phyloP scores from a whole-genome alignment of 1,284 basidiomycete genomes.

The Inonotus obliquus region DNA sequence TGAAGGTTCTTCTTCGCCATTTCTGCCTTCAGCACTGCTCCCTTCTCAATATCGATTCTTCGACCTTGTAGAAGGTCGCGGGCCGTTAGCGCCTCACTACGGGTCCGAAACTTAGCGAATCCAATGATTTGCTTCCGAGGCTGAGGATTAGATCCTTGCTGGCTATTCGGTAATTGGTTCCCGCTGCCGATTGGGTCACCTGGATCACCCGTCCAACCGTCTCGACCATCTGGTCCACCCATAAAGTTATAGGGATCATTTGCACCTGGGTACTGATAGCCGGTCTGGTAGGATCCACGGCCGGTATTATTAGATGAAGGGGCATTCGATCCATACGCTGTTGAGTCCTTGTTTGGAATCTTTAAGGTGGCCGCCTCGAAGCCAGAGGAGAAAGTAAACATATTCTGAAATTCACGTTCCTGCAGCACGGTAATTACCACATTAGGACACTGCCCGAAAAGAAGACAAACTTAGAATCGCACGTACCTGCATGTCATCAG shows the following conservation, averaged over 20 bases:
- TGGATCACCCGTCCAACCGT: conserved; percentile 55
- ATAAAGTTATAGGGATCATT: conserved; percentile 78
- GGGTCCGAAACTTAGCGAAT: conserved; percentile 92
- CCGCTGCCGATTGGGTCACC: conserved; percentile 25
- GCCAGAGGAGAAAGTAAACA: conserved; percentile 94
- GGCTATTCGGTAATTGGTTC: conserved; percentile 26
- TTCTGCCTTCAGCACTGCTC: conserved; percentile 92
- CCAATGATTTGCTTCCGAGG: conserved; percentile 96
- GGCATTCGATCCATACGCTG: conserved; percentile 47
- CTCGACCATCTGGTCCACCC: conserved; percentile 65
- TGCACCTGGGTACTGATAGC: conserved; percentile 41
- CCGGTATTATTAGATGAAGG: conserved; percentile 30
- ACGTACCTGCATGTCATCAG: conserved; percentile 95
- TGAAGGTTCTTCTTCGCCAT: conserved; percentile 99
- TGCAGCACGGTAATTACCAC: conserved; percentile 30
- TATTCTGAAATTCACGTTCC: conserved; percentile 99
- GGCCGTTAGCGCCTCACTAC: conserved; percentile 85
- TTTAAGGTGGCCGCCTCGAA: conserved; percentile 98
- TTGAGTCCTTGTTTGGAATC: conserved; percentile 87
- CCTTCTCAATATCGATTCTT: conserved; percentile 92
- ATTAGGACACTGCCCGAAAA: not conserved
- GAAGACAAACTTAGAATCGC: conserved; percentile 10
- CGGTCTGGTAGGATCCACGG: conserved; percentile 16
- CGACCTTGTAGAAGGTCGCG: conserved; percentile 88
- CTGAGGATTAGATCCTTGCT: conserved; percentile 34